Evolutionary conservation across 192 early-diverging fungal genomes (phyloP).

Genomic region (Backusella sp.): DNA sequence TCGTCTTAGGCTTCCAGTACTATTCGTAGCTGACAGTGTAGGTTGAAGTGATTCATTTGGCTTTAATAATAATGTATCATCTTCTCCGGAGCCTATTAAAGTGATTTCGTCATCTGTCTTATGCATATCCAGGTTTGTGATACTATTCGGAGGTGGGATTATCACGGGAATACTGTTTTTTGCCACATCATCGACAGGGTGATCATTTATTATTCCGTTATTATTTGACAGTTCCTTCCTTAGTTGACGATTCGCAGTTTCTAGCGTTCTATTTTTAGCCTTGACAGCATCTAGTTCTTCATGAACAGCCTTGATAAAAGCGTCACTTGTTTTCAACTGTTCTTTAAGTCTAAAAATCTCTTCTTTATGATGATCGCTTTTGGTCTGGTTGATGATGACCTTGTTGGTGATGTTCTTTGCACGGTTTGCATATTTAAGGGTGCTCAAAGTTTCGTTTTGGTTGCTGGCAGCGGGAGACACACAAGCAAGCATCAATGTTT

Average conservation of each 20-base stretch:
- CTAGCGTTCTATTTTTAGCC: not conserved
- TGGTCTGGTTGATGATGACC: constrained; percentile 45
- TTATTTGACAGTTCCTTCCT: not conserved
- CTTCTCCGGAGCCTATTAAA: not conserved
- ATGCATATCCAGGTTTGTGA: not conserved
- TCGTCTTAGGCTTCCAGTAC: not conserved
- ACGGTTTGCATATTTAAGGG: constrained; percentile 93
- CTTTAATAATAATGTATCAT: not conserved
- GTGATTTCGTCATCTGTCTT: constrained; percentile 6
- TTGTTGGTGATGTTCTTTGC: constrained; percentile 83
- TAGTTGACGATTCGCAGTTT: not conserved
- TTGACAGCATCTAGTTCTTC: constrained; percentile 18
- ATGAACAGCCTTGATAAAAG: constrained; percentile 16
- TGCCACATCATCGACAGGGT: not conserved
- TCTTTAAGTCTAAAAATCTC: not conserved
- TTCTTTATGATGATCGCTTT: not conserved
- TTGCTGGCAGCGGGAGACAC: constrained; percentile 83
- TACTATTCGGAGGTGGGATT: not conserved
- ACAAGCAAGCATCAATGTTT: constrained; percentile 94
- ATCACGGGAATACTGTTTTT: not conserved
- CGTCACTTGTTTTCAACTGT: constrained; percentile 8
- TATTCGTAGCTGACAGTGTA: not conserved
- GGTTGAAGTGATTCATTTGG: not conserved
- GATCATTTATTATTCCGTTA: not conserved
- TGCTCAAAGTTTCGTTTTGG: constrained; percentile 88